These are phyloP conservation scores for Hygrocybe punicea DNA, from an alignment of 768 basidiomycete genomes.

Conservation along the genomic window DNA sequence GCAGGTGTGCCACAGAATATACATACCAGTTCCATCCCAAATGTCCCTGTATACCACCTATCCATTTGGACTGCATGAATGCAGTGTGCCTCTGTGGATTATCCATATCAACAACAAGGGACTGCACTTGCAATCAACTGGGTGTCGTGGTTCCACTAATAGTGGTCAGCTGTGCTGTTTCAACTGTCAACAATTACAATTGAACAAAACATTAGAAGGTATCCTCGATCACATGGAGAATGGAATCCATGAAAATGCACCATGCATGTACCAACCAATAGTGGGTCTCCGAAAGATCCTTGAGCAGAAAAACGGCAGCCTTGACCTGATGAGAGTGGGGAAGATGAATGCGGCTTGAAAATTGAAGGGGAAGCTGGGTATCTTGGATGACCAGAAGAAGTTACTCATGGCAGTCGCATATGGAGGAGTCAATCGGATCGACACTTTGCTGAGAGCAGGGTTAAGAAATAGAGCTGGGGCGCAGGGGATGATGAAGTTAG, in stretches of 20 bases:
- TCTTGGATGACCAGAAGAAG: slow-evolving; percentile 19
- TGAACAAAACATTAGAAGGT: slow-evolving; percentile 7
- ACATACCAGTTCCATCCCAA: neutral
- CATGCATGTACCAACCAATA: slow-evolving; percentile 11
- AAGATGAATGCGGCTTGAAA: slow-evolving; percentile 12
- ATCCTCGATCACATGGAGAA: slow-evolving; percentile 16
- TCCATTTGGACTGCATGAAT: slow-evolving; percentile 15
- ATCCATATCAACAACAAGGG: too few relatives aligned
- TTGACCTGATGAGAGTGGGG: slow-evolving; percentile 8
- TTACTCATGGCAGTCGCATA: slow-evolving; percentile 23
- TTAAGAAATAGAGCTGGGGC: slow-evolving; percentile 15
- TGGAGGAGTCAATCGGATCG: slow-evolving; percentile 17
- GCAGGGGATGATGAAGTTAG: slow-evolving; percentile 12
- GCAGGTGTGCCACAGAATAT: neutral
- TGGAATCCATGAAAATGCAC: slow-evolving; percentile 15
- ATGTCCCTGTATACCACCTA: slow-evolving; percentile 9
- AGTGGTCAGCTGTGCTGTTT: neutral
- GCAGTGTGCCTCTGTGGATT: too few relatives aligned
- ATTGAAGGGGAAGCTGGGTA: slow-evolving; percentile 4
- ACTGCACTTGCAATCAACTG: neutral
- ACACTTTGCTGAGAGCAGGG: slow-evolving; percentile 14
- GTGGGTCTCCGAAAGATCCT: neutral
- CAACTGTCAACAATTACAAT: neutral
- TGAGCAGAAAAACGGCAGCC: slow-evolving; percentile 6
- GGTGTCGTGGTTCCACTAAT: neutral